These are phyloP conservation scores for Pythium insidiosum DNA, from an alignment of 352 stramenopile species.

Conservation along the genomic window DNA sequence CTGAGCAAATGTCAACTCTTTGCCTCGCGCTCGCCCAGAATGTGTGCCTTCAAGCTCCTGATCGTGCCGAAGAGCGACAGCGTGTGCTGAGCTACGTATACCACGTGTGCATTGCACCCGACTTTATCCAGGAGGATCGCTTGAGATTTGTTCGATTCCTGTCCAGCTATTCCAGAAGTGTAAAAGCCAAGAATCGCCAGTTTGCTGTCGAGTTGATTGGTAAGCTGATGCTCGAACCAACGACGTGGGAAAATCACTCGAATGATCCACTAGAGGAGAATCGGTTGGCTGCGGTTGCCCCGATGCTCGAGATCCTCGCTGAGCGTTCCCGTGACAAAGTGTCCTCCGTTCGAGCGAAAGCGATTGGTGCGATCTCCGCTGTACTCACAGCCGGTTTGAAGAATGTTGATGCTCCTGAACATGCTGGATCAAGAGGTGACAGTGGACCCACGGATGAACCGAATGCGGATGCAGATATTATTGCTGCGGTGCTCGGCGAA, in stretches of 20 bases:
- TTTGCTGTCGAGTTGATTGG: conserved; percentile 75
- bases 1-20: conserved; percentile 12
- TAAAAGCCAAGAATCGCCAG: conserved; percentile 69
- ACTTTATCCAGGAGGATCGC: conserved; percentile 47
- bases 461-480: conserved; percentile 11
- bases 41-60: conserved; percentile 65
- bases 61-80: conserved; percentile 60
- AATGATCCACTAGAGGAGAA: conserved; percentile 8
- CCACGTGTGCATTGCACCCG: conserved; percentile 18
- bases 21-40: conserved; percentile 62
- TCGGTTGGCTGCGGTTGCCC: conserved; percentile 38
- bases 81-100: conserved; percentile 55
- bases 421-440: too few relatives aligned
- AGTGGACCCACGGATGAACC: conserved; percentile 1
- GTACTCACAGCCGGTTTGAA: conserved; percentile 44
- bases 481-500: conserved; percentile 36
- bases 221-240: conserved; percentile 50
- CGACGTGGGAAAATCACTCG: conserved; percentile 36
- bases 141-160: conserved; percentile 60
- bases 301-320: conserved; percentile 61
- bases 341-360: conserved; percentile 71
- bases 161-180: conserved; percentile 60
- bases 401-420: conserved; percentile 14
- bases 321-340: conserved; percentile 74
- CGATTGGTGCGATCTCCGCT: conserved; percentile 64